Base-by-base conservation (phyloP, 257 asterid species). In the Nemophila menziesii region DNA sequence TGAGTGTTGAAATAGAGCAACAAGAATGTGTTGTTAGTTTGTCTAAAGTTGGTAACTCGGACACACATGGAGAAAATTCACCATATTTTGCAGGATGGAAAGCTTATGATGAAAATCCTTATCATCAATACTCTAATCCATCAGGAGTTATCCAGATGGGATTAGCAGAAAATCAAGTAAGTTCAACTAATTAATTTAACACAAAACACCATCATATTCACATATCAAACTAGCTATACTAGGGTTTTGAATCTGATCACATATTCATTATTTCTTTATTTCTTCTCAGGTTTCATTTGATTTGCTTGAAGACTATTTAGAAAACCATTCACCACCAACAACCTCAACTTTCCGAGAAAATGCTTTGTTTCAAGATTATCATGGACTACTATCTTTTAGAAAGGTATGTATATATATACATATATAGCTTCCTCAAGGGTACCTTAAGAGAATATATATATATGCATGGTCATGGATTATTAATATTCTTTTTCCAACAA, bases 61-160 rank as follows among this genome's bases (percentile, higher is more conserved):
- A 86, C 20, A 76, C 94, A 22, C 96, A 86, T 29, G 96, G 96
- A 20, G 96, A 86, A 51, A 75, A 86, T 39, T 86, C 96, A 10
- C 92, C 96, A 0, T 86, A 86, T 22, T 86, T 86, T 60, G 94
- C 93, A 13, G 96, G 96, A 7, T 86, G 96, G 96, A 86, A 78
- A 63, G 92, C 96, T 0, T 86, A 81, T 19, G 94, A 86, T 49
- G 83, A 82, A 23, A 43, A 87, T 56, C 93, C 95, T 22, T 87
- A 79, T 44, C 58, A 87, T 49, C 83, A 75, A 54, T 0, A 42
- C 0, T 16, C 18, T 14, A 87, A 87, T 36, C 89, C 97, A 8
- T 44, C 53, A 5, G 97, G 97, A 12, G 95, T 87, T 37, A 75
- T 87, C 16, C 97, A 87, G 39, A 87, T 87, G 97, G 97, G 97